Evolutionary conservation across 306 rosid species (phyloP).

Genomic region (Macrotyloma uniflorum): DNA sequence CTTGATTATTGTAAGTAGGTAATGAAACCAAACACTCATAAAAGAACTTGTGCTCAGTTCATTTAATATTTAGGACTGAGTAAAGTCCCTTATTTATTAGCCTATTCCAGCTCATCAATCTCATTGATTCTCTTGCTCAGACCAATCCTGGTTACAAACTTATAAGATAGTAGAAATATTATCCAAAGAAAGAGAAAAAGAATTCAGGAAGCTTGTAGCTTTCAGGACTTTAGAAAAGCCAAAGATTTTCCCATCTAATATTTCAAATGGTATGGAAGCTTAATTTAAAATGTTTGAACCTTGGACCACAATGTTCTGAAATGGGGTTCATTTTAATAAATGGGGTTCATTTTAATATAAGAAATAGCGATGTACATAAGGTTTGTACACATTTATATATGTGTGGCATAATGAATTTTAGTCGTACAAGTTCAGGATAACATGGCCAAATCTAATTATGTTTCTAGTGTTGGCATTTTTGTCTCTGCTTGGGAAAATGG

Average conservation of each 20-base stretch:
- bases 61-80: conserved; percentile 42
- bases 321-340: conserved; percentile 1
- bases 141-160: conserved; percentile 1
- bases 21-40: conserved; percentile 41
- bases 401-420: conserved; percentile 17
- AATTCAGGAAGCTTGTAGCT: neutral
- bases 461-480: conserved; percentile 49
- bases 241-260: neutral
- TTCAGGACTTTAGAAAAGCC: neutral
- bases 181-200: neutral
- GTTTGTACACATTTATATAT: conserved; percentile 23
- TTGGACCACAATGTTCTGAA: conserved; percentile 37
- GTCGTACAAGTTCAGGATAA: conserved; percentile 34
- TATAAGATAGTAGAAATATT: neutral
- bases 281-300: conserved; percentile 12
- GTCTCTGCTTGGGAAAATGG: conserved; percentile 53
- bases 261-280: neutral
- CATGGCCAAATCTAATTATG: conserved; percentile 39
- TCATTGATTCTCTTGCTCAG: neutral
- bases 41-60: conserved; percentile 53
- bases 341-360: conserved; percentile 8
- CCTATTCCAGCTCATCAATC: conserved; percentile 15
- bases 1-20: conserved; percentile 40
- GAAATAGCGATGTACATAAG: neutral
- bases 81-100: conserved; percentile 26